Base-by-base conservation (phyloP, 768 basidiomycete genomes). In the Lyophyllum atratum region DNA sequence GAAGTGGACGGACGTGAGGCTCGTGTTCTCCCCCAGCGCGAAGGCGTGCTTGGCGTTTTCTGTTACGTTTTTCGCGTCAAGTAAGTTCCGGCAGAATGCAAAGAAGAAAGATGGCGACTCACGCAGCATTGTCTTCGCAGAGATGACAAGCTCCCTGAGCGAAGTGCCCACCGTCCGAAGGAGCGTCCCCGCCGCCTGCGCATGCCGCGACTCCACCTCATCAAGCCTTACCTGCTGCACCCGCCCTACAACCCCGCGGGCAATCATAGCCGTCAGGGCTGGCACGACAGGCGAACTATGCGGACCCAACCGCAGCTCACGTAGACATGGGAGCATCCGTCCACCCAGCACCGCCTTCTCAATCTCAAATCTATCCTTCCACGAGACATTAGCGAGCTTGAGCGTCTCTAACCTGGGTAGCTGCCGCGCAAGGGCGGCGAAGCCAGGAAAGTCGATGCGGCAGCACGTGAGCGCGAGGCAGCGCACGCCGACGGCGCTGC, bases 41-140 rank as follows among this genome's bases (percentile, higher is more conserved):
- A 62, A 49, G 11, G 46, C 33, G 22, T n/a, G 26, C 12, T 4
- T 17, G 3, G 14, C 52, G n/a, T 49, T 15, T n/a, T 33, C 58
- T 59, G 10, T 3, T 34, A 4, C 39, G 10, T 4, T 40, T n/a
- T 40, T 40, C 4, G 10, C 7, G 4, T n/a, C 17, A 40, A 10
- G 39, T 40, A 40, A n/a, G 39, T 10, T 15, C 4, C 39, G 2
- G 4, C 10, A n/a, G 2, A 40, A 4, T 40, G 39, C n/a, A n/a
- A n/a, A 40, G n/a, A 19, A 19, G 4, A 2, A 5, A 14, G 2
- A 5, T 21, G 6, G 28, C n/a, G 29, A 54, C 58, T 59, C 43
- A 59, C 61, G 34, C 29, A 59, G 37, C 21, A 9, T 28, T 19
- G 31, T 47, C 14, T 54, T 53, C 5, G 58, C 61, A 54, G 61